A percentile compares a stretch with the other conserved stretches of the same genome.
phyloP scores from a whole-genome alignment of 2,329 filamentous ascomycete species.

The Trichophyton verrucosum region DNA sequence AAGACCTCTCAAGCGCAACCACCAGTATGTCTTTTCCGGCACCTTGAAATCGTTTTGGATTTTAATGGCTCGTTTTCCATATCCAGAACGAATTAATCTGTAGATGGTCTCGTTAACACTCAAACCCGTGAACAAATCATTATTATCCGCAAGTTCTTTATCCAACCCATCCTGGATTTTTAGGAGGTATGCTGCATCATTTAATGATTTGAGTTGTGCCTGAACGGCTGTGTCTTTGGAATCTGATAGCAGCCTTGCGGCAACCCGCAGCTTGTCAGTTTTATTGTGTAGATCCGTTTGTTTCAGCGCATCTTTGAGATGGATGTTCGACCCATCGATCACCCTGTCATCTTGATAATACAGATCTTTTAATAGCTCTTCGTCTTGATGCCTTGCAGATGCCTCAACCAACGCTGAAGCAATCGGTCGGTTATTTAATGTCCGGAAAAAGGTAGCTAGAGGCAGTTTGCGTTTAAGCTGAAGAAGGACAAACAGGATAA shows the following conservation, averaged over 20 bases:
- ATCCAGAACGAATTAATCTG: constrained; percentile 69
- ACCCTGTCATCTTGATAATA: constrained; percentile 96
- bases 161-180: constrained; percentile 80
- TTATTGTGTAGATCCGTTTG: constrained; percentile 58
- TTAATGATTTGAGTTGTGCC: constrained; percentile 61
- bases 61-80: constrained; percentile 74
- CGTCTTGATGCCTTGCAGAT: constrained; percentile 65
- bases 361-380: constrained; percentile 76
- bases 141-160: constrained; percentile 57
- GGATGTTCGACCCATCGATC: constrained; percentile 74
- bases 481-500: constrained; percentile 79
- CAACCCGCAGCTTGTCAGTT: constrained; percentile 77
- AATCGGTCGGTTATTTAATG: constrained; percentile 71
- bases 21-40: constrained; percentile 79
- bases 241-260: constrained; percentile 69
- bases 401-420: constrained; percentile 85
- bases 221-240: constrained; percentile 57
- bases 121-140: constrained; percentile 60
- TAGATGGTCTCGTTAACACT: constrained; percentile 88
- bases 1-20: constrained; percentile 71
- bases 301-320: constrained; percentile 68
- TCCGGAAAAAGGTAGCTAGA: constrained; percentile 80
- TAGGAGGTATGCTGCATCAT: constrained; percentile 67
- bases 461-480: constrained; percentile 84
- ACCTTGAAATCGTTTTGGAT: constrained; percentile 88